A percentile compares a stretch with the other conserved stretches of the same genome.
These are phyloP conservation scores for Nothophoma quercina DNA, from an alignment of 2,329 filamentous ascomycete genomes.

Conservation along the genomic window DNA sequence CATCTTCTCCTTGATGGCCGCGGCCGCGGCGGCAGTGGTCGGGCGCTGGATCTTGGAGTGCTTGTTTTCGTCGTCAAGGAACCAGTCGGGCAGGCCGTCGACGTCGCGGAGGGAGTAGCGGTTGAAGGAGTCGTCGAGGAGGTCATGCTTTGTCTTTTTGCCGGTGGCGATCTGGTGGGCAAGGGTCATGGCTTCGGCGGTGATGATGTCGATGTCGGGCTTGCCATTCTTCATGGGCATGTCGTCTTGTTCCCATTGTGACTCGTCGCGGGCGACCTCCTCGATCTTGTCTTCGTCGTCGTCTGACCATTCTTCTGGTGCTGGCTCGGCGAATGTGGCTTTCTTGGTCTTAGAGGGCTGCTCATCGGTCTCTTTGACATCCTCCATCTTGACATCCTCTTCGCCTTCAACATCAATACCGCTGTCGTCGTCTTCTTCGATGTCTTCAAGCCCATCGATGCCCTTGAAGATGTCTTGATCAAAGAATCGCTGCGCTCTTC, in stretches of 20 bases:
- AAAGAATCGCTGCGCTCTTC: conserved; percentile 87
- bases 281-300: conserved; percentile 63
- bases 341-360: conserved; percentile 31
- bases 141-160: conserved; percentile 77
- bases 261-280: conserved; percentile 64
- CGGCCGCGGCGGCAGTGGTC: conserved; percentile 88
- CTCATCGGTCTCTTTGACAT: conserved; percentile 20
- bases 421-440: conserved; percentile 55
- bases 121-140: conserved; percentile 93
- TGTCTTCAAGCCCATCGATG: conserved; percentile 71
- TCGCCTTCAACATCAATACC: conserved; percentile 51
- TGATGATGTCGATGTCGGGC: conserved; percentile 94
- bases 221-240: conserved; percentile 70
- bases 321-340: conserved; percentile 22
- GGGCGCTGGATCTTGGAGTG: conserved; percentile 88
- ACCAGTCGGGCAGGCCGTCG: conserved; percentile 96
- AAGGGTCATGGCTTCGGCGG: conserved; percentile 98
- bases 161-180: conserved; percentile 91
- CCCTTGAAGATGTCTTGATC: conserved; percentile 93
- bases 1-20: conserved; percentile 92
- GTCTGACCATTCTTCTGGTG: conserved; percentile 45
- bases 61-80: conserved; percentile 86
- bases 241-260: conserved; percentile 72
- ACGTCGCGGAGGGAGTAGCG: conserved; percentile 88
- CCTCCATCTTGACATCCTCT: conserved; percentile 34